These are phyloP conservation scores for Bathelium albidoporum DNA, from an alignment of 495 filamentous ascomycete species.

Conservation along the genomic window DNA sequence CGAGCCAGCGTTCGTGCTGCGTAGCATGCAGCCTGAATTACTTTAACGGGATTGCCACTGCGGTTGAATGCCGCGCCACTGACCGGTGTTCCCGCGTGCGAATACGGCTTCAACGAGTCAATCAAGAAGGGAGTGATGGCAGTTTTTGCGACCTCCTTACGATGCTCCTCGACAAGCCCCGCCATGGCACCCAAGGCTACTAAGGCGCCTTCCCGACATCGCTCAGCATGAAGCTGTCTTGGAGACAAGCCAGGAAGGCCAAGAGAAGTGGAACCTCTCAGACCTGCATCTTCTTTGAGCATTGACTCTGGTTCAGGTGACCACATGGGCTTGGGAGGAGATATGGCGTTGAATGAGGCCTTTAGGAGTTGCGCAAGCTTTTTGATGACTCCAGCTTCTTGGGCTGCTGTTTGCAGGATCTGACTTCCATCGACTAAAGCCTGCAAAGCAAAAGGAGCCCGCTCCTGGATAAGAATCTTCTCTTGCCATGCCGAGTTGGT, in stretches of 20 bases:
- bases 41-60: conserved; percentile 45
- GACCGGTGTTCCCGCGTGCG: neutral
- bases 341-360: conserved; percentile 45
- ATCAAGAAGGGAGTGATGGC: conserved; percentile 72
- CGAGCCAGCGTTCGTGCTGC: conserved; percentile 67
- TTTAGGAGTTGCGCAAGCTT: conserved; percentile 68
- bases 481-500: conserved; percentile 24
- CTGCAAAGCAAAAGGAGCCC: conserved; percentile 63
- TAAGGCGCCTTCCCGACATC: conserved; percentile 65
- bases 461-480: conserved; percentile 42
- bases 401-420: conserved; percentile 68
- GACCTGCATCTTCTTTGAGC: conserved; percentile 5
- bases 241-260: conserved; percentile 53
- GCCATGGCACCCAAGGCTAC: conserved; percentile 69
- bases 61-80: conserved; percentile 3
- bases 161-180: conserved; percentile 71
- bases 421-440: conserved; percentile 66
- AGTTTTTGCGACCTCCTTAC: conserved; percentile 72
- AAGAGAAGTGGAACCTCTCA: conserved; percentile 27
- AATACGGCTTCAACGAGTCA: conserved; percentile 60
- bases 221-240: conserved; percentile 60
- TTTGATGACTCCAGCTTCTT: conserved; percentile 66
- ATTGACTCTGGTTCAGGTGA: conserved; percentile 15
- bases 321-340: conserved; percentile 33
- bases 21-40: conserved; percentile 78